A percentile compares a stretch with the other conserved stretches of the same genome.
phyloP scores from a whole-genome alignment of 192 early-diverging fungal genomes.

The Backusella liffmaniae region DNA sequence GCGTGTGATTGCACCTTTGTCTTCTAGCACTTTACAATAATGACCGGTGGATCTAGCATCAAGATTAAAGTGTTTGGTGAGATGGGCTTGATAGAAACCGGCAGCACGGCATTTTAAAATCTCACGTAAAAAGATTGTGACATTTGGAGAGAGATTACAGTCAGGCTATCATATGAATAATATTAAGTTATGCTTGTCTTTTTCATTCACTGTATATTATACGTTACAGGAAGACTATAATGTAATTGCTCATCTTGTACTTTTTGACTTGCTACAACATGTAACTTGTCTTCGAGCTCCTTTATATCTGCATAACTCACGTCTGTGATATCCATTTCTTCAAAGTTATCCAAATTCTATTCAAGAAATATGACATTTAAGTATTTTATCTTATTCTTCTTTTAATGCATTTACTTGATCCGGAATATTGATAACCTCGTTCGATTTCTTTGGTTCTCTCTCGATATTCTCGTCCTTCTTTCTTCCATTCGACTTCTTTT shows the following conservation, averaged over 20 bases:
- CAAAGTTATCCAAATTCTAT: not conserved
- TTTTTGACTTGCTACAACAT: slow-evolving; percentile 3
- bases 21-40: slow-evolving; percentile 26
- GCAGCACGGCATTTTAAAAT: not conserved
- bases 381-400: not conserved
- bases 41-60: slow-evolving; percentile 26
- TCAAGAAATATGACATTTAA: not conserved
- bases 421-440: not conserved
- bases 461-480: not conserved
- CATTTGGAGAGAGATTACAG: slow-evolving; percentile 3
- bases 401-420: not conserved
- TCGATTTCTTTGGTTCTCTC: not conserved
- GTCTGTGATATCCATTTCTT: not conserved
- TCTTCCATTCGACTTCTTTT: not conserved
- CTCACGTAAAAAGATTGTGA: not conserved
- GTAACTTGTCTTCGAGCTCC: not conserved
- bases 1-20: slow-evolving; percentile 20
- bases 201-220: not conserved
- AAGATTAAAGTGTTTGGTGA: slow-evolving; percentile 4
- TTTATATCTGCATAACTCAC: slow-evolving; percentile 8
- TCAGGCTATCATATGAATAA: slow-evolving; percentile 5
- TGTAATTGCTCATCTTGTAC: slow-evolving; percentile 19
- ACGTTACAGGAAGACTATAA: slow-evolving; percentile 19
- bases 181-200: not conserved
- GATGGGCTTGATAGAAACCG: slow-evolving; percentile 15